Base-by-base conservation (phyloP, 352 stramenopile species). In the Phytophthora citricola region DNA sequence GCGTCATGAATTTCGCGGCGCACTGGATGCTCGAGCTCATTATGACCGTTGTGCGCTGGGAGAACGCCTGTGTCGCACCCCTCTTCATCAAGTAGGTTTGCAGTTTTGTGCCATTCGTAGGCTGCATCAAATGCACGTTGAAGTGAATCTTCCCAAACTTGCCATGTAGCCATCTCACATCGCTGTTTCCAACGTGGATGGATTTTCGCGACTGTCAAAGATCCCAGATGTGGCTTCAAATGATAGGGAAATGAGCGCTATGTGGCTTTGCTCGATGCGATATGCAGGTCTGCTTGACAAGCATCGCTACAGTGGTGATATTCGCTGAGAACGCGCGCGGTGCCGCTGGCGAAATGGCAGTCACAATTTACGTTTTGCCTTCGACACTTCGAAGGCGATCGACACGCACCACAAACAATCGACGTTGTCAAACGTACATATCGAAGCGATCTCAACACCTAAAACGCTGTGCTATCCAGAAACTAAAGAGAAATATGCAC, bases 1-100 rank as follows among this genome's bases (percentile, higher is more conserved):
- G 63, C 4, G 69, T 83, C 36, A 75, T 89, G 63, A 89, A 87
- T 53, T 90, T 89, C 15, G 80, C 80, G 4, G 73, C 78, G 39
- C 79, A 89, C 53, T 92, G 83, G 81, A 89, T 90, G 81, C 76
- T 92, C n/a, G 81, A 92, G 71, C 77, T 92, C 61, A 80, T 87
- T 36, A 86, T 90, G 77, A 89, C 78, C 4, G 79, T 89, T 39
- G 72, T 92, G 41, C 76, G 81, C 31, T 90, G 83, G 81, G 83
- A 92, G 47, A 88, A 79, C 40, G 71, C 76, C 6, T 86, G 76
- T 48, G 58, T 90, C 11, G 75, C 77, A 15, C 83, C 83, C 1
- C 59, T 90, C 50, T 78, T 83, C 38, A 81, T 91, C 50, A 71
- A 69, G 54, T 66, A 69, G 49, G 17, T 17, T 34, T 49, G 49